Percentiles rank a stretch among this genome's conserved stretches.
phyloP scores from a whole-genome alignment of 257 asterid species.

The Nicotiana benthamiana region DNA sequence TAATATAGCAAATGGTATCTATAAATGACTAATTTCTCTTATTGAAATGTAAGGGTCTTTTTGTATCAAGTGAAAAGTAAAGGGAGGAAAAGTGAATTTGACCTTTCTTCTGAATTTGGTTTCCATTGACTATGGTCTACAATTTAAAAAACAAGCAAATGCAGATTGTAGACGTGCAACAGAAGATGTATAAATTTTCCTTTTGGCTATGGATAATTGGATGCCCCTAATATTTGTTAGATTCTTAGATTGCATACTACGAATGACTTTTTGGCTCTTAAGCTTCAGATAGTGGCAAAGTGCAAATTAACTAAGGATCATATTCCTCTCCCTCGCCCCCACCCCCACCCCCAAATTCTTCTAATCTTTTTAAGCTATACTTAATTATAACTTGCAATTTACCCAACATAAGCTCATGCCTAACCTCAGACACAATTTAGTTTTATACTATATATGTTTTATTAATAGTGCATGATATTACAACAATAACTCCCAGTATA shows the following conservation, averaged over 20 bases:
- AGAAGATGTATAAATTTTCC: background rate
- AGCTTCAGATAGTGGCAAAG: background rate
- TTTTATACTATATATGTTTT: background rate
- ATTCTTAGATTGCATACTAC: slow-evolving; percentile 1
- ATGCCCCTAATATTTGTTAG: slow-evolving; percentile 1
- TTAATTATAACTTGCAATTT: background rate
- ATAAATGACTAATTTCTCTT: no score
- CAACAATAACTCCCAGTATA: no score
- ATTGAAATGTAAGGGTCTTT: background rate
- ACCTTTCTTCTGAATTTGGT: background rate
- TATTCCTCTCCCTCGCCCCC: background rate
- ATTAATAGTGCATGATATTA: background rate
- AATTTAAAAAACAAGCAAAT: background rate
- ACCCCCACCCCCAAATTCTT: background rate
- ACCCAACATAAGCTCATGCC: background rate
- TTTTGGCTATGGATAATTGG: background rate
- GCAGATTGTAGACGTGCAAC: background rate
- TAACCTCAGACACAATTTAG: no score
- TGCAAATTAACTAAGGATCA: background rate
- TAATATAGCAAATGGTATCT: no score
- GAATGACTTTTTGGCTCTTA: background rate
- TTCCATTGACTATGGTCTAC: background rate
- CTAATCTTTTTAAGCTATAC: background rate
- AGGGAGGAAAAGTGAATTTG: background rate
- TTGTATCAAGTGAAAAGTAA: background rate